Evolutionary conservation across 176 grass and related monocot species (phyloP).

Genomic region (Ensete ventricosum): DNA sequence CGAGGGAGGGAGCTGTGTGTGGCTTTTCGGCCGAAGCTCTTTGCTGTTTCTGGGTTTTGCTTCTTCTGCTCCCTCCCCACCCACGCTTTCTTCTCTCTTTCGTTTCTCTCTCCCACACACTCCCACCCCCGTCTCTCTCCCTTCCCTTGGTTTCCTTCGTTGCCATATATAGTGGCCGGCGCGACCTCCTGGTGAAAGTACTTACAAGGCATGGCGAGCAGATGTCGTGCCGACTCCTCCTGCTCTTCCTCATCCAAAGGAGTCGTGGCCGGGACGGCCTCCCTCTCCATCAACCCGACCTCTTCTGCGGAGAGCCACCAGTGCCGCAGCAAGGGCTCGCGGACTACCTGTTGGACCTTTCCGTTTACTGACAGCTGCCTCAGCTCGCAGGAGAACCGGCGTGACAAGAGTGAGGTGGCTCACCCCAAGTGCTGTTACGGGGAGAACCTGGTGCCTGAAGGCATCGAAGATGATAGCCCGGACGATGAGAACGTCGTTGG

Average conservation of each 20-base stretch:
- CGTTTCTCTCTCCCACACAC: background rate
- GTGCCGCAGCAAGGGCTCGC: background rate
- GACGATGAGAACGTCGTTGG: background rate
- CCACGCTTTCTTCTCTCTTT: background rate
- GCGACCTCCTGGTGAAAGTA: background rate
- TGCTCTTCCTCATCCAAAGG: conserved; percentile 4
- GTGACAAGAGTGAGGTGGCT: background rate
- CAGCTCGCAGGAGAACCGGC: background rate
- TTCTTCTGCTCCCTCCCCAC: background rate
- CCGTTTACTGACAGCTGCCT: background rate
- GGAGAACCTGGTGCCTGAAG: background rate
- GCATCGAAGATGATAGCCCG: background rate
- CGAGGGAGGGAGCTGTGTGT: background rate
- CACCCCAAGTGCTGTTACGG: background rate
- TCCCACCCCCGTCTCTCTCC: background rate
- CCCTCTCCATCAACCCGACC: background rate
- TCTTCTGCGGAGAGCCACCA: background rate
- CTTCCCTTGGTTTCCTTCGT: background rate
- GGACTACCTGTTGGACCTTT: background rate
- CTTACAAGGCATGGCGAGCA: background rate
- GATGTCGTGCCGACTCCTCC: background rate
- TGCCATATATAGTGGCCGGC: background rate
- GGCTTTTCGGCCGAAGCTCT: background rate
- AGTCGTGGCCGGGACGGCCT: background rate
- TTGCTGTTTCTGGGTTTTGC: background rate